phyloP scores from a whole-genome alignment of 768 basidiomycete genomes.

The Lactarius hengduanensis region DNA sequence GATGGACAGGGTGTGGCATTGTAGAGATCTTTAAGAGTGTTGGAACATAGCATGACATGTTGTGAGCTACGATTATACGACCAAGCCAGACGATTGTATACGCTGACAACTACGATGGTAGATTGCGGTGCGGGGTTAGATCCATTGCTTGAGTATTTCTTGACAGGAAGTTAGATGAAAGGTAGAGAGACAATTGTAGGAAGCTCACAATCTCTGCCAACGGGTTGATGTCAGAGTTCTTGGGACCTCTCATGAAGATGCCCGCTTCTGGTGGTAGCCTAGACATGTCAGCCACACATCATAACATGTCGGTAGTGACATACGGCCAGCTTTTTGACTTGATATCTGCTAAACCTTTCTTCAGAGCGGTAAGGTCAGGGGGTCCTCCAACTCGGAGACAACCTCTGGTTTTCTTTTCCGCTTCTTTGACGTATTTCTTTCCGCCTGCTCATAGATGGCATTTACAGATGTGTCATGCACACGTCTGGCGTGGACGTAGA shows the following conservation, averaged over 20 bases:
- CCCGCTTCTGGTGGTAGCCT: slow-evolving; percentile 56
- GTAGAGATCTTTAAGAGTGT: slow-evolving; percentile 65
- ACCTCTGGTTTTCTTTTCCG: slow-evolving; percentile 41
- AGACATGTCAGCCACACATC: slow-evolving; percentile 15
- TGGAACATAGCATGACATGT: slow-evolving; percentile 66
- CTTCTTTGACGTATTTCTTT: slow-evolving; percentile 33
- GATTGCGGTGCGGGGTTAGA: slow-evolving; percentile 34
- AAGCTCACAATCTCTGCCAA: slow-evolving; percentile 43
- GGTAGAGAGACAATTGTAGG: background rate
- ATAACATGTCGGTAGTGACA: slow-evolving; percentile 31
- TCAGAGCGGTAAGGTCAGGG: slow-evolving; percentile 48
- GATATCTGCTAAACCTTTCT: slow-evolving; percentile 50
- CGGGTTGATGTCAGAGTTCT: slow-evolving; percentile 65
- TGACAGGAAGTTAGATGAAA: slow-evolving; percentile 17
- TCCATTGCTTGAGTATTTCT: slow-evolving; percentile 17
- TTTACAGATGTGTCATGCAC: slow-evolving; percentile 51
- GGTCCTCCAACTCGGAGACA: slow-evolving; percentile 40
- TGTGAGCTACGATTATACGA: slow-evolving; percentile 62
- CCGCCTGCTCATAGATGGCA: slow-evolving; percentile 38
- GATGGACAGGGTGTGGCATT: slow-evolving; percentile 60
- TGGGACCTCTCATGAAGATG: slow-evolving; percentile 61
- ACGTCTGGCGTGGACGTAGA: slow-evolving; percentile 56
- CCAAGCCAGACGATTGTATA: slow-evolving; percentile 63
- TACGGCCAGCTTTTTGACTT: slow-evolving; percentile 63
- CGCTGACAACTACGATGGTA: slow-evolving; percentile 56